Conservation (phyloP, 2,329 filamentous ascomycete species). For the Hypoxylon sp. region DNA sequence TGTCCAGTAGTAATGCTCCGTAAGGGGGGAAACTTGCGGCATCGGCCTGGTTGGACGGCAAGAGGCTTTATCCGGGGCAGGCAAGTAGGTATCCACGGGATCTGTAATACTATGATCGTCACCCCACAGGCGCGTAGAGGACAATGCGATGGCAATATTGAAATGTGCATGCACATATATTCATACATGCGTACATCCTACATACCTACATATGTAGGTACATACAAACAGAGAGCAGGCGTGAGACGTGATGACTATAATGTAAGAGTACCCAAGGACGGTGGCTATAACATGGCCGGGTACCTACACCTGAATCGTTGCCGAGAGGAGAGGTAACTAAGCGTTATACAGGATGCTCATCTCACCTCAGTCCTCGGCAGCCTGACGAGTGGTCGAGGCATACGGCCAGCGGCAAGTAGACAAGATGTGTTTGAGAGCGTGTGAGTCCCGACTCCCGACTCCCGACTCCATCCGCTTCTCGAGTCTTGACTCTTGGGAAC, state of each 20-base stretch:
- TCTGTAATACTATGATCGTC: not conserved
- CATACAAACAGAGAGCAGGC: no score
- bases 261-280: no score
- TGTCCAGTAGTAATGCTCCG: slow-evolving; percentile 20
- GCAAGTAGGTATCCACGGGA: slow-evolving; percentile 15
- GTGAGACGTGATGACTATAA: no score
- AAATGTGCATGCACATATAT: not conserved
- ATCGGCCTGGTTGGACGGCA: slow-evolving; percentile 31
- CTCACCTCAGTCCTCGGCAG: not conserved
- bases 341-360: slow-evolving; percentile 1
- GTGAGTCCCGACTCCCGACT: slow-evolving; percentile 3
- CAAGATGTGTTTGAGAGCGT: not conserved
- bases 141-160: not conserved
- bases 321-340: not conserved
- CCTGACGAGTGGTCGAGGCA: not conserved
- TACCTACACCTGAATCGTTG: not conserved
- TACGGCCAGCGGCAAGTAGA: not conserved
- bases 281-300: not conserved
- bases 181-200: no score
- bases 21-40: slow-evolving; percentile 30
- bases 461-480: not conserved
- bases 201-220: no score
- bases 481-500: not conserved
- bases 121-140: not conserved
- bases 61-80: slow-evolving; percentile 23